A percentile compares a stretch with the other conserved stretches of the same genome.
Conservation (phyloP, 2,329 filamentous ascomycete species). For the Fusarium aywerte region DNA sequence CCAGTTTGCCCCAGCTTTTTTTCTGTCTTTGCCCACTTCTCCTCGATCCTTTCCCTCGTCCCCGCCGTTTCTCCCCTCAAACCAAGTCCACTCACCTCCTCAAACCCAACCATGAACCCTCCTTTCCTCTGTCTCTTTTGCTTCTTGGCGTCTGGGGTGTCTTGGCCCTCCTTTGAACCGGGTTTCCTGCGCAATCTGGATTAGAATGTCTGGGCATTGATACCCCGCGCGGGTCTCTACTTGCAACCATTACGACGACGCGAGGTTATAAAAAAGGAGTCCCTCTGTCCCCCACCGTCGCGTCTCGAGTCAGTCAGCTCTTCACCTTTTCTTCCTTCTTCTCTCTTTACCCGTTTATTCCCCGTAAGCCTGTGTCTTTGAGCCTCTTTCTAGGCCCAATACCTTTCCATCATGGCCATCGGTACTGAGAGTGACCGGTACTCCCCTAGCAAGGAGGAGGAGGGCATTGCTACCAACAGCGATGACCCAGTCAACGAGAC, state of each 20-base stretch:
- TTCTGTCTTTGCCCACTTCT: neutral
- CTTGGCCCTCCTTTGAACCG: constrained; percentile 12
- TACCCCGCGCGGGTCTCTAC: constrained; percentile 19
- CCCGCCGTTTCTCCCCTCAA: neutral
- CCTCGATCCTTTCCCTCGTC: neutral
- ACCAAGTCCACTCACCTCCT: too few relatives aligned
- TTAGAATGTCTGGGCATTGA: constrained; percentile 33
- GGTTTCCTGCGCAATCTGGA: constrained; percentile 27
- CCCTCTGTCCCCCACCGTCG: constrained; percentile 7
- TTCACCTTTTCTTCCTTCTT: neutral
- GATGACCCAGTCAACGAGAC: constrained; percentile 26
- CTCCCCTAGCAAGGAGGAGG: constrained; percentile 27
- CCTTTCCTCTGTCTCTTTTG: neutral
- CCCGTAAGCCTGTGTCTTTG: neutral
- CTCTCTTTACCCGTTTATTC: neutral
- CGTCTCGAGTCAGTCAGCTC: constrained; percentile 6
- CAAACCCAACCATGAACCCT: neutral
- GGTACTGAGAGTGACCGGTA: constrained; percentile 12
- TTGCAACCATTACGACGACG: constrained; percentile 20
- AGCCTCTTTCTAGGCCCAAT: neutral
- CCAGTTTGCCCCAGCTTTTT: constrained; percentile 19
- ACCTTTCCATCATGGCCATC: constrained; percentile 7
- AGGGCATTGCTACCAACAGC: constrained; percentile 22
- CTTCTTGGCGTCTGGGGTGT: constrained; percentile 24
- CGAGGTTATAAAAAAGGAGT: constrained; percentile 22